phyloP scores from a whole-genome alignment of 2,329 filamentous ascomycete genomes.

The Penicillium verrucosum region DNA sequence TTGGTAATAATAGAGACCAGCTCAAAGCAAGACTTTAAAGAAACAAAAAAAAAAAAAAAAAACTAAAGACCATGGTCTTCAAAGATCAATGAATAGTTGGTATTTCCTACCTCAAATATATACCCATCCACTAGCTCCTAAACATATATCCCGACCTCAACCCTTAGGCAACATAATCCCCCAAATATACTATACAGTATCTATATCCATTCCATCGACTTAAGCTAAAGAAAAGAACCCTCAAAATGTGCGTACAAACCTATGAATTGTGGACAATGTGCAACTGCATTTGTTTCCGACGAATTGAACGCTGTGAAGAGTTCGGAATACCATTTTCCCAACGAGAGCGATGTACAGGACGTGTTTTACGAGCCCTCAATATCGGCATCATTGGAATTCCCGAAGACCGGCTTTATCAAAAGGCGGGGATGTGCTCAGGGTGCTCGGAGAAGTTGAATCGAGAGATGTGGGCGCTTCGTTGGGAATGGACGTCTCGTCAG shows the following conservation, averaged over 20 bases:
- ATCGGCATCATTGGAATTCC: not conserved
- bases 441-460: slow-evolving; percentile 1
- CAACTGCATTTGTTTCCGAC: not conserved
- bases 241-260: not conserved
- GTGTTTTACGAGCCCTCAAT: not conserved
- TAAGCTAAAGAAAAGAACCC: too few relatives aligned
- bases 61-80: not conserved
- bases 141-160: not conserved
- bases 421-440: not conserved
- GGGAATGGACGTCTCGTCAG: slow-evolving; percentile 5
- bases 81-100: not conserved
- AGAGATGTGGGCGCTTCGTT: slow-evolving; percentile 7
- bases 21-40: not conserved
- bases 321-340: not conserved
- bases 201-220: not conserved
- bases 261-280: slow-evolving; percentile 1
- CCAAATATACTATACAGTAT: not conserved
- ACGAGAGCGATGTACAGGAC: not conserved
- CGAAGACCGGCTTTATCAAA: slow-evolving; percentile 14
- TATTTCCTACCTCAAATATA: not conserved
- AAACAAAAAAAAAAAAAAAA: not conserved
- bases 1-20: not conserved
- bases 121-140: not conserved
- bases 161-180: not conserved
- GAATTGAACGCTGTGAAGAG: not conserved